These are phyloP conservation scores for Hanseniaspora sp. DNA, from an alignment of 1,139 yeast species.

Conservation along the genomic window DNA sequence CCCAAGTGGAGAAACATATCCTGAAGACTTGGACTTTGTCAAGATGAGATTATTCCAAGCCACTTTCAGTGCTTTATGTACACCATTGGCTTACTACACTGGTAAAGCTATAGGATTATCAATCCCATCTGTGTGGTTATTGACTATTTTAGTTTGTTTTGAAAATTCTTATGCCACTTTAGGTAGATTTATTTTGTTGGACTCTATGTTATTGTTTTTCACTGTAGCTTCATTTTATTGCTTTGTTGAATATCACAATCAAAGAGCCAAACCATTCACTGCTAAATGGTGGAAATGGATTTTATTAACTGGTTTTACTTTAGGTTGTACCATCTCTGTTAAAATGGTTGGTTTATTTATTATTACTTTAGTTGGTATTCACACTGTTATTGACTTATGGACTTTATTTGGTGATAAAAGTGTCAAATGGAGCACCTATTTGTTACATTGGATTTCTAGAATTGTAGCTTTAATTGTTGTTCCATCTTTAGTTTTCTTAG, in stretches of 20 bases:
- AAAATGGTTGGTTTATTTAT: constrained; percentile 78
- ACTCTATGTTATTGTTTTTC: constrained; percentile 90
- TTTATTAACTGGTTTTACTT: constrained; percentile 56
- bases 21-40: constrained; percentile 75
- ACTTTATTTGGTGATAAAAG: constrained; percentile 49
- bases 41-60: constrained; percentile 94
- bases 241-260: constrained; percentile 67
- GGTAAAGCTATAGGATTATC: constrained; percentile 77
- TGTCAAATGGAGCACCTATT: constrained; percentile 41
- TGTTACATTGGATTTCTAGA: constrained; percentile 57
- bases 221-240: constrained; percentile 75
- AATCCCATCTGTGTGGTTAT: constrained; percentile 75
- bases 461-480: constrained; percentile 47
- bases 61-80: constrained; percentile 75
- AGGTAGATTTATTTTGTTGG: constrained; percentile 84
- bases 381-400: constrained; percentile 68
- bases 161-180: constrained; percentile 82
- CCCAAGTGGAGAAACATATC: constrained; percentile 76
- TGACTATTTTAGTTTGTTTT: constrained; percentile 72
- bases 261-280: constrained; percentile 52
- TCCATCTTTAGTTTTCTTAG: constrained; percentile 51
- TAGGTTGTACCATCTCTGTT: constrained; percentile 73
- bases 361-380: constrained; percentile 63
- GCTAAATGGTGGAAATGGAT: constrained; percentile 95
- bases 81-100: constrained; percentile 87